Percentiles rank a stretch among this genome's conserved stretches.
These are phyloP conservation scores for Byssothecium circinans DNA, from an alignment of 2,329 filamentous ascomycete genomes.

Conservation along the genomic window DNA sequence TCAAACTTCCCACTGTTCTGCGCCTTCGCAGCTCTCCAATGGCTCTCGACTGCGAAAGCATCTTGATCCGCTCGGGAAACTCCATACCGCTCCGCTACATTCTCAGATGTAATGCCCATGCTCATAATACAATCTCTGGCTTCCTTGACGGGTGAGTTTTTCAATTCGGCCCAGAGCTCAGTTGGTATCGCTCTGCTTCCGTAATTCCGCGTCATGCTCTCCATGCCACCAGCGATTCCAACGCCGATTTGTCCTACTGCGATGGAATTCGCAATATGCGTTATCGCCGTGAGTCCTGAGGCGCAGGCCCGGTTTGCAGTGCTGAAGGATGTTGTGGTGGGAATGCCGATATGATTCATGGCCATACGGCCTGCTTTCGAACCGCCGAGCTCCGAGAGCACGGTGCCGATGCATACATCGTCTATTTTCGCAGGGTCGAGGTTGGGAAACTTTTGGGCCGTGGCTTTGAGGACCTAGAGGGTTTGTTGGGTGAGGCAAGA, in stretches of 20 bases:
- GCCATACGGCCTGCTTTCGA: conserved; percentile 91
- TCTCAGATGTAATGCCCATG: conserved; percentile 90
- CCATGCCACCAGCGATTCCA: conserved; percentile 87
- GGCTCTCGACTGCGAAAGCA: conserved; percentile 74
- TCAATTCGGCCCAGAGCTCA: conserved; percentile 74
- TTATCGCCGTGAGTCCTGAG: conserved; percentile 75
- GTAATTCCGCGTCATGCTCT: conserved; percentile 95
- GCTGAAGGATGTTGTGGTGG: conserved; percentile 72
- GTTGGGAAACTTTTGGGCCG: conserved; percentile 70
- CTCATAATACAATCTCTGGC: conserved; percentile 88
- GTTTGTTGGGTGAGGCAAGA: background rate
- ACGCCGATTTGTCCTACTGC: conserved; percentile 70
- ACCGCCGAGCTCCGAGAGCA: conserved; percentile 87
- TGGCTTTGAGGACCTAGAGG: conserved; percentile 63
- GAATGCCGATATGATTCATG: conserved; percentile 78
- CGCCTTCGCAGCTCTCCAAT: conserved; percentile 72
- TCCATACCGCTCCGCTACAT: conserved; percentile 77
- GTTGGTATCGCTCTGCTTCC: conserved; percentile 80
- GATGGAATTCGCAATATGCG: conserved; percentile 73
- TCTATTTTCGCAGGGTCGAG: conserved; percentile 71
- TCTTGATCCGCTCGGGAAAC: conserved; percentile 79
- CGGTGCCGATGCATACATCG: conserved; percentile 84
- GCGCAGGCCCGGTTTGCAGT: conserved; percentile 89
- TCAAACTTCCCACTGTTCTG: conserved; percentile 71
- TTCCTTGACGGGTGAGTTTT: conserved; percentile 64